Conservation (phyloP, 1,139 yeast genomes). For the Chernovozyma sophiae-reginae region DNA sequence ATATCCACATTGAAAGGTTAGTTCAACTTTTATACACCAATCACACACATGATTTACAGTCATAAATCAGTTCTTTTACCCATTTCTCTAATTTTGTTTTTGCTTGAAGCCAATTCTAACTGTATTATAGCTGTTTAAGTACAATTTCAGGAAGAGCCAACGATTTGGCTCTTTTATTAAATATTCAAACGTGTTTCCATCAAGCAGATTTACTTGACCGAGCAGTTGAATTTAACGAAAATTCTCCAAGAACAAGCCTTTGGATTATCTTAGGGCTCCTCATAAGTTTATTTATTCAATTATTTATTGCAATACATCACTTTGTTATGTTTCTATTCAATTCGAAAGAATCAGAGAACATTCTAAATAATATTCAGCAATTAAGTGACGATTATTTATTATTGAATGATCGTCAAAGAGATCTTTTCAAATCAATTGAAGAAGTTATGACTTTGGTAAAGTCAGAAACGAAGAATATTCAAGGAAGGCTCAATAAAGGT, state of each 20-base stretch:
- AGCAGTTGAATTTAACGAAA: constrained; percentile 6
- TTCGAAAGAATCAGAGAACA: not conserved
- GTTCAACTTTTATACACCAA: too few species aligned
- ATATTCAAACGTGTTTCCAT: constrained; percentile 21
- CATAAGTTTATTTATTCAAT: constrained; percentile 13
- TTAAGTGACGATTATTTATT: constrained; percentile 5
- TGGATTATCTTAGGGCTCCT: constrained; percentile 9
- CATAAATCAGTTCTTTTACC: not conserved
- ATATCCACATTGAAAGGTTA: constrained; percentile 10
- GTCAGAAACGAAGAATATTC: constrained; percentile 91
- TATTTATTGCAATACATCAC: constrained; percentile 11
- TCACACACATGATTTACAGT: not conserved
- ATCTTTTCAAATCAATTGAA: constrained; percentile 4
- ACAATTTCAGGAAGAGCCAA: constrained; percentile 12
- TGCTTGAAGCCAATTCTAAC: not conserved
- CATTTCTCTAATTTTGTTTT: not conserved
- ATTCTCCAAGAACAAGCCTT: constrained; percentile 7
- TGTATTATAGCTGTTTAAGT: constrained; percentile 16
- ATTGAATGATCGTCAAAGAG: constrained; percentile 5
- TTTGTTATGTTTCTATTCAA: constrained; percentile 9
- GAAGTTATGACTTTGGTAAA: constrained; percentile 71
- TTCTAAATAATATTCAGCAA: not conserved
- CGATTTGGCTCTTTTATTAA: constrained; percentile 19
- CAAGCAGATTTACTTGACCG: constrained; percentile 16
- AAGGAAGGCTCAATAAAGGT: constrained; percentile 20